Evolutionary conservation across 2,329 filamentous ascomycete genomes (phyloP).

Genomic region (Ophiocordyceps camponoti-floridani): DNA sequence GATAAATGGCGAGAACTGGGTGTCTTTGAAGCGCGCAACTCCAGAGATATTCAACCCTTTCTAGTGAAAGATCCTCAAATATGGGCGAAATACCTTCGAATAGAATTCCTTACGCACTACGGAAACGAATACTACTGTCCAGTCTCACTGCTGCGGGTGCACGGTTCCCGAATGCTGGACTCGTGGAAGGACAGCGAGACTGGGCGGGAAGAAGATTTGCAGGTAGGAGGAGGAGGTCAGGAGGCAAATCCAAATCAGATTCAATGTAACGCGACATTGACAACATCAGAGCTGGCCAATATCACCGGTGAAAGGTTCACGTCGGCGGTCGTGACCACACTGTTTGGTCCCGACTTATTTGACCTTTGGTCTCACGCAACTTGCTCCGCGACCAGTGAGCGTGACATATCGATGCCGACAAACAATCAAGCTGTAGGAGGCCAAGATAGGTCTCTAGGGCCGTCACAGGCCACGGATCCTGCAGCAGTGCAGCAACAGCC

Average conservation of each 20-base stretch:
- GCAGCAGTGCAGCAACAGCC: not conserved
- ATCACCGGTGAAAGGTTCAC: not conserved
- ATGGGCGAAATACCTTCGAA: slow-evolving; percentile 80
- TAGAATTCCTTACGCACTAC: slow-evolving; percentile 87
- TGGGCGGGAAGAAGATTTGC: slow-evolving; percentile 42
- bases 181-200: slow-evolving; percentile 72
- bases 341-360: too few relatives aligned
- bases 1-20: slow-evolving; percentile 86
- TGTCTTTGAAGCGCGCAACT: slow-evolving; percentile 80
- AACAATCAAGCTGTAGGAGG: too few relatives aligned
- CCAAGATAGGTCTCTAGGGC: too few relatives aligned
- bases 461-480: too few relatives aligned
- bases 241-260: slow-evolving; percentile 1
- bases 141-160: slow-evolving; percentile 73
- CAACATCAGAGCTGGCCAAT: not conserved
- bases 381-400: too few relatives aligned
- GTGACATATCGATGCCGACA: too few relatives aligned
- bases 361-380: too few relatives aligned
- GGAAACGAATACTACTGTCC: slow-evolving; percentile 96
- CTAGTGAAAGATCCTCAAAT: slow-evolving; percentile 87
- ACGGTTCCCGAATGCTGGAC: slow-evolving; percentile 92
- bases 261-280: not conserved
- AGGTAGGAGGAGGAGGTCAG: slow-evolving; percentile 16
- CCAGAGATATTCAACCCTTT: slow-evolving; percentile 86
- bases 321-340: too few relatives aligned